These are phyloP conservation scores for Barnettozyma californica DNA, from an alignment of 805 yeast genomes.

Conservation along the genomic window DNA sequence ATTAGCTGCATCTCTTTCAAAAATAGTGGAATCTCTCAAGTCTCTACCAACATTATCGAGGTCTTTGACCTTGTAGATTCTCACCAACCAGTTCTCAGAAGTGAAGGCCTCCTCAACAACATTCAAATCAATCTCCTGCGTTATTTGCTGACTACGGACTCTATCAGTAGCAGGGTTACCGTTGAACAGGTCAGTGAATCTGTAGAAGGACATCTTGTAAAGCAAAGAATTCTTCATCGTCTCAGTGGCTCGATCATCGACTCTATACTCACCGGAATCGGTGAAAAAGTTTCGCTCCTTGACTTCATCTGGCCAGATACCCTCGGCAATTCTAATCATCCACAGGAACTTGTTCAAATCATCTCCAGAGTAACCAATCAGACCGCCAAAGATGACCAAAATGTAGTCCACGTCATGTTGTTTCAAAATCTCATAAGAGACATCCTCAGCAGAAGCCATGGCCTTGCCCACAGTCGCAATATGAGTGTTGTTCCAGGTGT, in stretches of 20 bases:
- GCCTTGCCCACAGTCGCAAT: conserved; percentile 99
- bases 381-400: conserved; percentile 88
- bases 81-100: conserved; percentile 92
- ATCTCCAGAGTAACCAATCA: conserved; percentile 91
- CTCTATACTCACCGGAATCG: conserved; percentile 78
- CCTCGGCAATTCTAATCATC: conserved; percentile 99
- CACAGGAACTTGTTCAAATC: conserved; percentile 94
- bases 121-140: conserved; percentile 53
- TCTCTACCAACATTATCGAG: conserved; percentile 84
- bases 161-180: conserved; percentile 66
- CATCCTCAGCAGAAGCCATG: conserved; percentile 85
- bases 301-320: conserved; percentile 99
- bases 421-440: conserved; percentile 79
- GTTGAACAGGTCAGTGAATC: conserved; percentile 69
- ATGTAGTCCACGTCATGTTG: conserved; percentile 95
- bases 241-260: conserved; percentile 74
- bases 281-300: conserved; percentile 82
- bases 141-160: conserved; percentile 80
- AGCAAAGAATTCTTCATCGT: conserved; percentile 86
- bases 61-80: conserved; percentile 89
- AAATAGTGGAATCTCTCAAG: conserved; percentile 49
- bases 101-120: conserved; percentile 93
- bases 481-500: conserved; percentile 99
- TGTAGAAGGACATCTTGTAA: conserved; percentile 92
- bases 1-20: conserved; percentile 35